Percentiles rank a stretch among this genome's conserved stretches.
These are phyloP conservation scores for Golubevia sp. DNA, from an alignment of 1,284 basidiomycete genomes.

Conservation along the genomic window DNA sequence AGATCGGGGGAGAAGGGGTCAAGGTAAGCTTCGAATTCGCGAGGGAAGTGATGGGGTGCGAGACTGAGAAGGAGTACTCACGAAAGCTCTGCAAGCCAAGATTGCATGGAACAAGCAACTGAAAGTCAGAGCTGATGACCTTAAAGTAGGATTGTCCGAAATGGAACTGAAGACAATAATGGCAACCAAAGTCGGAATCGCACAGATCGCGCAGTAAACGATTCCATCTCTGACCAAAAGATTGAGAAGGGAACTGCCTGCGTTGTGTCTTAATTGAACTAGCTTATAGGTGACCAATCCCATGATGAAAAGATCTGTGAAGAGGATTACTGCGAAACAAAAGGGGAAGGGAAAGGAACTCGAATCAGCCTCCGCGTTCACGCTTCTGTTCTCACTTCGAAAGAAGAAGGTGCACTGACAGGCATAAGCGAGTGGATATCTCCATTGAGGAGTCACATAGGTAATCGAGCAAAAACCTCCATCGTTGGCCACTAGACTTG, in stretches of 20 bases:
- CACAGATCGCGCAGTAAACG: constrained; percentile 4
- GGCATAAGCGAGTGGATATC: constrained; percentile 4
- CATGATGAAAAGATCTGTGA: constrained; percentile 5
- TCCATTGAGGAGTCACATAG: constrained; percentile 4
- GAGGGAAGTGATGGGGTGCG: too few relatives aligned
- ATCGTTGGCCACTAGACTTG: background rate
- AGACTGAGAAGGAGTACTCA: too few relatives aligned
- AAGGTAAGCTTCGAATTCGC: too few relatives aligned
- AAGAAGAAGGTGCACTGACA: too few relatives aligned
- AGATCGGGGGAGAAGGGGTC: too few relatives aligned
- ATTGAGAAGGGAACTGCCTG: constrained; percentile 1
- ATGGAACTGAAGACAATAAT: constrained; percentile 1
- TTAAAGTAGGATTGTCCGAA: constrained; percentile 1
- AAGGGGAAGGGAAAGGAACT: constrained; percentile 2
- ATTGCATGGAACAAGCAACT: constrained; percentile 6
- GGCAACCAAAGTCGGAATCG: constrained; percentile 2
- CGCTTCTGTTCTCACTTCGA: too few relatives aligned
- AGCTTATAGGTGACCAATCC: constrained; percentile 5
- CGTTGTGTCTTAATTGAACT: constrained; percentile 1
- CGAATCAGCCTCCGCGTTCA: too few relatives aligned
- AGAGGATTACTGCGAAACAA: background rate
- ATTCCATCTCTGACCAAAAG: constrained; percentile 8
- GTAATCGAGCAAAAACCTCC: background rate
- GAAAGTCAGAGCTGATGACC: constrained; percentile 6
- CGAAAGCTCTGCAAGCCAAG: constrained; percentile 8